Evolutionary conservation across 164 flowering plant species (phyloP), one percentile per base, ranked within the genome.

Genomic region (Piper betle): DNA sequence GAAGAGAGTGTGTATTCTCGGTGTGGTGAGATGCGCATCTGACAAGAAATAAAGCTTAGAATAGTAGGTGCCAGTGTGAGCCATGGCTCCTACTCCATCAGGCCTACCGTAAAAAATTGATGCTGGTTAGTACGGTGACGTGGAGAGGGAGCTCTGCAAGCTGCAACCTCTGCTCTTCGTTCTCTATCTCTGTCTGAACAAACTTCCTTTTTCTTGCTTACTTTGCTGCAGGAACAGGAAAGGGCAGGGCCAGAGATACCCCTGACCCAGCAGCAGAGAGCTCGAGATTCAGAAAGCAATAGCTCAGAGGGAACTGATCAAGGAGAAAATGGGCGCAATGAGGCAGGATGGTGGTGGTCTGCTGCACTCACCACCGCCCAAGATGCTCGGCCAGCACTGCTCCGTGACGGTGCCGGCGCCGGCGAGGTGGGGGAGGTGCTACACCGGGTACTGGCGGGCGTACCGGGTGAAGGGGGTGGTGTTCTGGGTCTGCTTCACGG

Each of bases 401-500:
- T 18, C 62, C 25, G 72, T 69, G 72, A 72, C 33, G 43, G 69
- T 65, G 56, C 63, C 57, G 53, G 57, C 66, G 62, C 62, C 61
- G 18, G 33, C 62, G 37, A 20, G 33, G 53, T 39, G 20, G 65
- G 33, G 38, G 20, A 53, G 43, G 2, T 25, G 15, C 15, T 25
- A 15, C 39, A 33, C 58, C 16, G 17, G 38, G 58, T 19, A 55
- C 38, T 55, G 58, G 58, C 25, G 33, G 16, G 15, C 2, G 37
- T 55, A 8, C 39, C 19, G 39, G 58, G 68, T 59, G 8, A 62
- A 61, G 41, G 8, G 71, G 56, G 67, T 87, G 57, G 33, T 77
- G 9, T 37, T 82, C 17, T 91, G 85, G 86, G 54, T 82, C 20
- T 12, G 79, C 56, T 39, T 69, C 0, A 57, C 75, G 64, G 79